These are phyloP conservation scores for Apiotrichum mycotoxinovorans DNA, from an alignment of 1,284 basidiomycete species.

Conservation along the genomic window DNA sequence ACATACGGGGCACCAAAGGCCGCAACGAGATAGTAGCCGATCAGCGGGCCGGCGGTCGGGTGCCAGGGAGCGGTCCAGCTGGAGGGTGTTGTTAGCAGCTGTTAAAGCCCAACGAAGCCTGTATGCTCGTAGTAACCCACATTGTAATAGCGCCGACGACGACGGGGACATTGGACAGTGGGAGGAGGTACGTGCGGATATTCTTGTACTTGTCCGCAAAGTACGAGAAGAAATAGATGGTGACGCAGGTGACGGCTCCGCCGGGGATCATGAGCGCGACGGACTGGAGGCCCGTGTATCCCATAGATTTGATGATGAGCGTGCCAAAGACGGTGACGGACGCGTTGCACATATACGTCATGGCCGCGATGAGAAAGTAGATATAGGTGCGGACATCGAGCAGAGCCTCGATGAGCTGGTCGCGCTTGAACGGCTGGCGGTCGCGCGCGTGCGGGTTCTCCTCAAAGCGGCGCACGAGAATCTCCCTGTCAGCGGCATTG, in stretches of 20 bases:
- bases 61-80: constrained; percentile 53
- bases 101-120: not conserved
- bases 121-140: constrained; percentile 3
- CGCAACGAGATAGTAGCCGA: constrained; percentile 52
- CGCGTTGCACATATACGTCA: constrained; percentile 46
- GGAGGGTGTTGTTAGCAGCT: constrained; percentile 15
- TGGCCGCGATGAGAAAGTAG: constrained; percentile 49
- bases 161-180: constrained; percentile 53
- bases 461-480: constrained; percentile 46
- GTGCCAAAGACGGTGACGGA: constrained; percentile 53
- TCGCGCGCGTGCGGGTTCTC: constrained; percentile 42
- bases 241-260: constrained; percentile 51
- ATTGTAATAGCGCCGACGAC: constrained; percentile 51
- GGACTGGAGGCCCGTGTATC: constrained; percentile 51
- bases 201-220: constrained; percentile 48
- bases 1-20: constrained; percentile 55
- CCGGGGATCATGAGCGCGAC: constrained; percentile 52
- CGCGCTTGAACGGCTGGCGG: constrained; percentile 40
- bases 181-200: constrained; percentile 49
- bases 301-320: constrained; percentile 52
- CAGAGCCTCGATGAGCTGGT: constrained; percentile 51
- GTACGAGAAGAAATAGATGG: constrained; percentile 50
- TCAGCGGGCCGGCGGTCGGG: constrained; percentile 51
- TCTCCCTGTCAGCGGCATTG: constrained; percentile 40
- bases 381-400: constrained; percentile 53